These are phyloP conservation scores for Sclerotinia minor DNA, from an alignment of 2,329 filamentous ascomycete genomes.

Conservation along the genomic window DNA sequence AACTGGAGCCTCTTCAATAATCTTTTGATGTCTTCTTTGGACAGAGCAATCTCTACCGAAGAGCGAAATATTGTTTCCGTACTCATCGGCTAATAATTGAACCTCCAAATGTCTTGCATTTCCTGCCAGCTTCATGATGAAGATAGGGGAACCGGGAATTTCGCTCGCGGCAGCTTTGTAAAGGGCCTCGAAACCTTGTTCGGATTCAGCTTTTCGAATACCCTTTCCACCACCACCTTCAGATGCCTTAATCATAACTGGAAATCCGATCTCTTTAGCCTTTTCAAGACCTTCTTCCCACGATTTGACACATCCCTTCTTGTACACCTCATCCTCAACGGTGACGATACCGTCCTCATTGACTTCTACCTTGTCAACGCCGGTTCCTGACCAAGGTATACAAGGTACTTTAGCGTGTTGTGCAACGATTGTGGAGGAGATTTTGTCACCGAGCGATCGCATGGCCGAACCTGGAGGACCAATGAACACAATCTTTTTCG, in stretches of 20 bases:
- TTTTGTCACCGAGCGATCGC: slow-evolving; percentile 99
- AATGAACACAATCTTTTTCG: slow-evolving; percentile 99
- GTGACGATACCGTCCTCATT: slow-evolving; percentile 88
- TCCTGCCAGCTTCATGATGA: slow-evolving; percentile 99
- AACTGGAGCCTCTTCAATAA: slow-evolving; percentile 97
- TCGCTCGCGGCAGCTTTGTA: slow-evolving; percentile 97
- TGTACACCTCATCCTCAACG: slow-evolving; percentile 80
- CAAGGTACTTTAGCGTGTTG: slow-evolving; percentile 95
- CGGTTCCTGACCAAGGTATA: slow-evolving; percentile 98
- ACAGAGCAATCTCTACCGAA: slow-evolving; percentile 99
- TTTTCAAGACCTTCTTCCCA: slow-evolving; percentile 87
- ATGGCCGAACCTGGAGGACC: slow-evolving; percentile 96
- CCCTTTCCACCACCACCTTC: slow-evolving; percentile 99
- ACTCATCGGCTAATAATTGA: slow-evolving; percentile 95
- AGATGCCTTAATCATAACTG: slow-evolving; percentile 99
- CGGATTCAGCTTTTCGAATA: slow-evolving; percentile 89
- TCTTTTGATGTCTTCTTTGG: slow-evolving; percentile 97
- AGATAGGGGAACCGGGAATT: slow-evolving; percentile 97
- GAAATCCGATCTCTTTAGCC: slow-evolving; percentile 91
- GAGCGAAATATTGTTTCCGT: slow-evolving; percentile 98
- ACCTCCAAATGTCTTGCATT: slow-evolving; percentile 97
- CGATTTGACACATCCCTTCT: slow-evolving; percentile 85
- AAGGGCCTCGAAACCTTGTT: slow-evolving; percentile 79
- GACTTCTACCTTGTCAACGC: slow-evolving; percentile 77
- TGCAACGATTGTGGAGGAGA: slow-evolving; percentile 97